Percentiles rank a stretch among this genome's conserved stretches.
Evolutionary conservation across 2,329 filamentous ascomycete species (phyloP).

Genomic region (Phialocephala subalpina): DNA sequence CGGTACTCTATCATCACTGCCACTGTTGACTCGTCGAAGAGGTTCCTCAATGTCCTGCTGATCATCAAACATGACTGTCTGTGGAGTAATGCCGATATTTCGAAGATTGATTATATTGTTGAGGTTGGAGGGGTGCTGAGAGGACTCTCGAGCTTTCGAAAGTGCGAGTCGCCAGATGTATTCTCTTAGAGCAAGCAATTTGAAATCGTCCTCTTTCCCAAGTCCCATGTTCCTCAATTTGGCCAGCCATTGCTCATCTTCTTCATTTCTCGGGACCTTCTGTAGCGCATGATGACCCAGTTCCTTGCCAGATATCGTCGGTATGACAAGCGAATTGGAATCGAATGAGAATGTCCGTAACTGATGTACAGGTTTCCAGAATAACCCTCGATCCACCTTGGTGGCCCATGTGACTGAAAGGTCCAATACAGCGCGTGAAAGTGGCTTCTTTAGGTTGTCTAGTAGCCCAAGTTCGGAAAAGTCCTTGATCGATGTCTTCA

Average conservation of each 20-base stretch:
- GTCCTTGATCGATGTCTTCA: constrained; percentile 75
- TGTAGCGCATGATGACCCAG: constrained; percentile 64
- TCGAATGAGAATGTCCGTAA: constrained; percentile 75
- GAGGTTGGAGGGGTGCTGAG: constrained; percentile 51
- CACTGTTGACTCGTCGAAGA: constrained; percentile 44
- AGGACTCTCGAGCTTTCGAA: constrained; percentile 57
- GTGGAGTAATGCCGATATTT: constrained; percentile 78
- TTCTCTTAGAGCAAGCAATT: constrained; percentile 84
- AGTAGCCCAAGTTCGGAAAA: constrained; percentile 79
- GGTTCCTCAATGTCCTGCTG: constrained; percentile 61
- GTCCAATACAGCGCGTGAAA: constrained; percentile 83
- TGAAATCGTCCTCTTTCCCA: constrained; percentile 83
- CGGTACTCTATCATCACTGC: constrained; percentile 45
- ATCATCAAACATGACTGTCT: constrained; percentile 94
- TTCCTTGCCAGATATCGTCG: constrained; percentile 64
- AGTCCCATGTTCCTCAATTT: constrained; percentile 87
- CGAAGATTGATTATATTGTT: constrained; percentile 79
- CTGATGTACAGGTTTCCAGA: constrained; percentile 83
- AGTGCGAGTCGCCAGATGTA: constrained; percentile 89
- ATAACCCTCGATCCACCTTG: constrained; percentile 81
- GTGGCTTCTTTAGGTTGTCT: constrained; percentile 82
- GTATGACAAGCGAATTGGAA: constrained; percentile 56
- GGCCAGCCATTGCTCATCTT: constrained; percentile 93
- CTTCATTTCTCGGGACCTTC: constrained; percentile 79
- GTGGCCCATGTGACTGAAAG: constrained; percentile 86